Evolutionary conservation across 2,329 filamentous ascomycete species (phyloP), one percentile per base, ranked within the genome.

Genomic region (Cordyceps cateniannulata): DNA sequence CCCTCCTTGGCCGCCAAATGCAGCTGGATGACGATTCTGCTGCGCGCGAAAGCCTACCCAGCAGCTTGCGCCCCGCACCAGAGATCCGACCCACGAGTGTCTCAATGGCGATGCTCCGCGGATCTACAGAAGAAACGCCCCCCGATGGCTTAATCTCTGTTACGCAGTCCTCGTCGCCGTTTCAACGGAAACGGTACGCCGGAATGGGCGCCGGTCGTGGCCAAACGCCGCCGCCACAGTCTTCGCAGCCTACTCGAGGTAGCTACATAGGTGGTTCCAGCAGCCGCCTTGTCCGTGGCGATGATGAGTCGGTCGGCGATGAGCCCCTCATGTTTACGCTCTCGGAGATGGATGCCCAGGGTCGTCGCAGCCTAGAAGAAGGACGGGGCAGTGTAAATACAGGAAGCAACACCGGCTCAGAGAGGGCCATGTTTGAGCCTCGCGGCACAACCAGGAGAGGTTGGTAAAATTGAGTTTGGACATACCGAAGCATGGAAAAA

Each of bases 251-350:
- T 32, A 76, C 75, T 4, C 71, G 79, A 54, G 79, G 77, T 35
- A 81, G 79, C 64, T 77, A 80, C 62, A 71, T 70, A 1, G 77
- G 77, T 24, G 76, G 77, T 25, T 76, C 75, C 2, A 70, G 69
- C 12, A 70, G 70, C 29, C 69, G 76, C n/a, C 67, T 75, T 20
- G 69, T 67, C 5, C 74, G 76, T 5, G 75, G 70, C n/a, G 77
- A 79, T 25, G 75, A 77, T 49, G 77, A 79, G 56, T 82, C 83
- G 6, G 73, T 77, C 25, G 85, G 88, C 62, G 88, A 89, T 59
- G 88, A 91, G 67, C 86, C 85, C 0, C 72, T 91, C 10, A 78
- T 91, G 10, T 91, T 91, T 71, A 85, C 88, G 64, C 85, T 91
- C 79, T 89, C 85, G 40, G 88, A 91, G 71, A 82, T 90, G 69